Conservation (phyloP, 495 filamentous ascomycete genomes). For the Letharia lupina region DNA sequence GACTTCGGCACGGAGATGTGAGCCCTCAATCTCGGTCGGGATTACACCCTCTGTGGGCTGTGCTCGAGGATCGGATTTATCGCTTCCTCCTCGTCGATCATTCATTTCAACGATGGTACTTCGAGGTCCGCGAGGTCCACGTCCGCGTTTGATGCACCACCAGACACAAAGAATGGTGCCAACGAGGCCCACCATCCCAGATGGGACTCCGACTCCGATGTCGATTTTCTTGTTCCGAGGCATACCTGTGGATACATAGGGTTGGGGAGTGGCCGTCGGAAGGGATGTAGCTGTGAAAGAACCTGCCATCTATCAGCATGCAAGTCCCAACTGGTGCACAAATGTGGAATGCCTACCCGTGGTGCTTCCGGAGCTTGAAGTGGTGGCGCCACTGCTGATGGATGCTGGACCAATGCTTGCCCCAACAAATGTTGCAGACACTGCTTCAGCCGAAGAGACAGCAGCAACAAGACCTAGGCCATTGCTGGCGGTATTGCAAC, state of each 20-base stretch:
- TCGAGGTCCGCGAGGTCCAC: not conserved
- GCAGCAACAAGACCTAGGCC: conserved; percentile 3
- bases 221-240: not conserved
- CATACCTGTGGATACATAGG: not conserved
- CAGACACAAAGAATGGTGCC: not conserved
- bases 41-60: not conserved
- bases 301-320: not conserved
- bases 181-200: not conserved
- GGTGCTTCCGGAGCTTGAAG: not conserved
- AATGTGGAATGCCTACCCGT: not conserved
- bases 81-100: not conserved
- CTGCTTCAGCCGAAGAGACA: conserved; percentile 9
- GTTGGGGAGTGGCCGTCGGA: not conserved
- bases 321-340: not conserved
- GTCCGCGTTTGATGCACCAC: not conserved
- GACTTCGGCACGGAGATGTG: not conserved
- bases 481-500: conserved; percentile 14
- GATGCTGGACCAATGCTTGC: not conserved
- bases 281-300: not conserved
- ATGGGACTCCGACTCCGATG: not conserved
- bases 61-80: not conserved
- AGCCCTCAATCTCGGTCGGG: not conserved
- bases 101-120: not conserved
- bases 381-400: too few relatives aligned
- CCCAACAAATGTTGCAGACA: not conserved